Evolutionary conservation across 164 flowering plant genomes (phyloP).

Genomic region (Macadamia tetraphylla): DNA sequence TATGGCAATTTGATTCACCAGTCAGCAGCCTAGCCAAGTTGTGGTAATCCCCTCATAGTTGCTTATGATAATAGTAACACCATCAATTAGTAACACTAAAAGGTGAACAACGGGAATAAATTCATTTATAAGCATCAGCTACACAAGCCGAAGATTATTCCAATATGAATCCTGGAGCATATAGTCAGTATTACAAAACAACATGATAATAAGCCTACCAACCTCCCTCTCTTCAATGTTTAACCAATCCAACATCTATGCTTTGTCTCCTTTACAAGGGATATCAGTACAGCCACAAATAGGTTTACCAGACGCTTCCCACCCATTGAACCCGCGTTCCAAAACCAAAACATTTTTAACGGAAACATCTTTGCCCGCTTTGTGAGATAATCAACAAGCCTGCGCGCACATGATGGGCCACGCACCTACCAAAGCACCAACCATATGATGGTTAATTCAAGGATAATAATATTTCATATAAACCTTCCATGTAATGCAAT

Average conservation of each 20-base stretch:
- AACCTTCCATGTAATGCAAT: too few relatives aligned
- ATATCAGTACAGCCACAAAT: constrained; percentile 70
- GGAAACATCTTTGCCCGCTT: constrained; percentile 48
- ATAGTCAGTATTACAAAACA: not conserved
- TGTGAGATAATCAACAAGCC: constrained; percentile 55
- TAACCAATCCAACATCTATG: constrained; percentile 10
- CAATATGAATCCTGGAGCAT: too few relatives aligned
- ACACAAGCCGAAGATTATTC: too few relatives aligned
- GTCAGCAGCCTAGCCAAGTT: too few relatives aligned
- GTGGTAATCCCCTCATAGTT: too few relatives aligned
- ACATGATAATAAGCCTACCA: not conserved
- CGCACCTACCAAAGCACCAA: constrained; percentile 56
- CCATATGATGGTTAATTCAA: not conserved
- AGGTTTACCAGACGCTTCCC: constrained; percentile 87
- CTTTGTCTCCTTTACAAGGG: constrained; percentile 22
- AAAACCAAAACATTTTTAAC: constrained; percentile 62
- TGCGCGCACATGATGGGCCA: constrained; percentile 88
- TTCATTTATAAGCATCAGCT: too few relatives aligned
- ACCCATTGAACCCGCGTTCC: constrained; percentile 89
- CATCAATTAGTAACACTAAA: too few relatives aligned
- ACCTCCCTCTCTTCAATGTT: not conserved
- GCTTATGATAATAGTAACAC: too few relatives aligned
- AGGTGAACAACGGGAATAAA: too few relatives aligned
- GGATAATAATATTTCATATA: not conserved
- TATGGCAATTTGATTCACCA: too few relatives aligned